A percentile compares a stretch with the other conserved stretches of the same genome.
Evolutionary conservation across 768 basidiomycete species (phyloP).

Genomic region (Suillus occidentalis): DNA sequence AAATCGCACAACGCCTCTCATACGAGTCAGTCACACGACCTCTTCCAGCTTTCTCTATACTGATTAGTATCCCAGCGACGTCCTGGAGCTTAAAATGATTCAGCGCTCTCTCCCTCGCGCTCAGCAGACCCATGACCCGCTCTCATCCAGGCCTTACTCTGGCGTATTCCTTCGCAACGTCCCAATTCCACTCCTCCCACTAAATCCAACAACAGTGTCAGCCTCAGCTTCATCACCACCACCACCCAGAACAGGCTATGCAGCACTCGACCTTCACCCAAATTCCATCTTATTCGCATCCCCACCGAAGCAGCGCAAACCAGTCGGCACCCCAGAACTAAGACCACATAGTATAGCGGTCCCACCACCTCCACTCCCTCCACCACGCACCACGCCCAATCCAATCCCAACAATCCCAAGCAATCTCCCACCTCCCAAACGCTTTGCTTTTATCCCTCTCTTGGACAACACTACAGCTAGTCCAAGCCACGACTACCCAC

Average conservation of each 20-base stretch:
- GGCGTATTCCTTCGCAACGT: conserved; percentile 51
- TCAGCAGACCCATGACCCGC: conserved; percentile 45
- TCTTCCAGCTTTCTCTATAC: background rate
- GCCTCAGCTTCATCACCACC: background rate
- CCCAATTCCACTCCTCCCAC: conserved; percentile 63
- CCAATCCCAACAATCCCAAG: background rate
- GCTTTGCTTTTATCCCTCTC: conserved; percentile 13
- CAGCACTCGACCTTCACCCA: conserved; percentile 2
- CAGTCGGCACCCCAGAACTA: background rate
- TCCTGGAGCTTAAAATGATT: conserved; percentile 70
- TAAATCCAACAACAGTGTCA: conserved; percentile 34
- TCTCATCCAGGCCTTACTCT: conserved; percentile 39
- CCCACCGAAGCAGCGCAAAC: background rate
- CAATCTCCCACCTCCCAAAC: conserved; percentile 14
- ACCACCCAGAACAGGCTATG: background rate
- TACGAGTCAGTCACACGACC: conserved; percentile 57
- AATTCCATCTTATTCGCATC: background rate
- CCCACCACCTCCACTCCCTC: conserved; percentile 13
- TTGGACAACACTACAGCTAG: conserved; percentile 9
- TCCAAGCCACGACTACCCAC: background rate
- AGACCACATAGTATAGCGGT: conserved; percentile 14
- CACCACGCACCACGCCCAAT: background rate
- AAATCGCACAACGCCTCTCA: conserved; percentile 58
- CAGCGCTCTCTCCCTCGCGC: conserved; percentile 63
- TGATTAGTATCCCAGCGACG: conserved; percentile 40